Conservation (phyloP, 768 basidiomycete genomes). For the Saitozyma sp. region DNA sequence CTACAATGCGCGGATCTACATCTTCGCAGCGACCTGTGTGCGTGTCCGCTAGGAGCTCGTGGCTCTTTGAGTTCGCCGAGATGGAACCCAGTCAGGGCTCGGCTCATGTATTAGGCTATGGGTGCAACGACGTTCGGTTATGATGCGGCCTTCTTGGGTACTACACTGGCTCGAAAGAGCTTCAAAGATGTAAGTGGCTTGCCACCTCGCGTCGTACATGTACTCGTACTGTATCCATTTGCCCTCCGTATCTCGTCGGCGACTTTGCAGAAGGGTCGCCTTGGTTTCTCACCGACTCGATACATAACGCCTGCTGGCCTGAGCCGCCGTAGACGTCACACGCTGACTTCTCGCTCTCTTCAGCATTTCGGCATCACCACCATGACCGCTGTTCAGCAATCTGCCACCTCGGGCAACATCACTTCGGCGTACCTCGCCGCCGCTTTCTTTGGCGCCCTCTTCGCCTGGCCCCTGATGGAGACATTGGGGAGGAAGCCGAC, state of each 20-base stretch:
- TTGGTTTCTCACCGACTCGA: neutral
- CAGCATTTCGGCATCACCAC: slow-evolving; percentile 53
- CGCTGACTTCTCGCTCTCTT: no score
- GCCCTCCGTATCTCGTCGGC: neutral
- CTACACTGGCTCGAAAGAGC: slow-evolving; percentile 54
- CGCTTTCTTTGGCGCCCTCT: slow-evolving; percentile 51
- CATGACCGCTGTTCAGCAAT: slow-evolving; percentile 48
- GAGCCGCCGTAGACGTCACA: no score
- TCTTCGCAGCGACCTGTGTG: slow-evolving; percentile 14
- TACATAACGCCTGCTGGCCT: no score
- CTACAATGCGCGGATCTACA: slow-evolving; percentile 57
- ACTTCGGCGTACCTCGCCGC: slow-evolving; percentile 58
- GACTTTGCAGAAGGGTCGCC: neutral
- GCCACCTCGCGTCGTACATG: no score
- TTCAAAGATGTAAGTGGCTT: slow-evolving; percentile 51
- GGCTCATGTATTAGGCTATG: slow-evolving; percentile 45
- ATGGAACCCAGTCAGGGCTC: neutral
- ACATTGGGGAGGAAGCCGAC: slow-evolving; percentile 54
- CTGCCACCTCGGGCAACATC: slow-evolving; percentile 56
- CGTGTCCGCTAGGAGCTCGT: neutral
- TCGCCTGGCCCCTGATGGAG: slow-evolving; percentile 52
- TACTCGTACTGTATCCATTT: neutral
- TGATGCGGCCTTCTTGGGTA: slow-evolving; percentile 59
- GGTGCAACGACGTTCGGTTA: slow-evolving; percentile 54
- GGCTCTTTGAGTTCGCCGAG: neutral